A percentile compares a stretch with the other conserved stretches of the same genome.
phyloP scores from a whole-genome alignment of 1,284 basidiomycete genomes.

The Sanguinoderma infundibulare region DNA sequence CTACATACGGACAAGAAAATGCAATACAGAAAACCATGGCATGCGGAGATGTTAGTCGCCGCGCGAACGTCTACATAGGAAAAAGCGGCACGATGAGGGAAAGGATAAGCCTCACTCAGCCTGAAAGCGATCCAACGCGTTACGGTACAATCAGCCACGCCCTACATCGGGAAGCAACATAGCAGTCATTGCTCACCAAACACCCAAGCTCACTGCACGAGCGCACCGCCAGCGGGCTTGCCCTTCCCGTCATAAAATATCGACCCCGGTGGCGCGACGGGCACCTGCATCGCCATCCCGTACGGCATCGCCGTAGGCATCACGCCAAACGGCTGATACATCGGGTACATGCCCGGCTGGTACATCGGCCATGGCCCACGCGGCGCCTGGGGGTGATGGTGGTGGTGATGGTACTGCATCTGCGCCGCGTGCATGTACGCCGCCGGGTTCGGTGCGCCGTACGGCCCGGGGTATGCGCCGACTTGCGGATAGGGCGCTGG shows the following conservation, averaged over 20 bases:
- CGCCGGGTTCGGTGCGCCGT: constrained; percentile 10
- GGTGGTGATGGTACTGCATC: constrained; percentile 13
- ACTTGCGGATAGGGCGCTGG: constrained; percentile 5
- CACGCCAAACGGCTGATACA: constrained; percentile 25
- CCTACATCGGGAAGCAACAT: background rate
- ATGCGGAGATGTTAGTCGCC: no score
- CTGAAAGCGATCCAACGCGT: background rate
- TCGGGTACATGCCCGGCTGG: constrained; percentile 22
- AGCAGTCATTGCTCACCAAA: background rate
- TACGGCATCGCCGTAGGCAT: constrained; percentile 19
- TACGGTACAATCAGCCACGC: constrained; percentile 2
- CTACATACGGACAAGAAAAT: constrained; percentile 12
- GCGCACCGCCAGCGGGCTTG: constrained; percentile 15
- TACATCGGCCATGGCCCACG: constrained; percentile 22
- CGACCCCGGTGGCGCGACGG: constrained; percentile 12
- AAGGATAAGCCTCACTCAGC: background rate
- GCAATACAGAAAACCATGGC: no score
- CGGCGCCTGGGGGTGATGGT: constrained; percentile 7
- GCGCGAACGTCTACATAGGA: no score
- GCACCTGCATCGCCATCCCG: constrained; percentile 18
- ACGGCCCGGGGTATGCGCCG: constrained; percentile 4
- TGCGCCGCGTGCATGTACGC: constrained; percentile 14
- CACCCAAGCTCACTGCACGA: constrained; percentile 8
- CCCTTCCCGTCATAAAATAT: constrained; percentile 22
- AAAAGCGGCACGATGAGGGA: background rate